Conservation (phyloP, 768 basidiomycete genomes). For the Suillus americanus region DNA sequence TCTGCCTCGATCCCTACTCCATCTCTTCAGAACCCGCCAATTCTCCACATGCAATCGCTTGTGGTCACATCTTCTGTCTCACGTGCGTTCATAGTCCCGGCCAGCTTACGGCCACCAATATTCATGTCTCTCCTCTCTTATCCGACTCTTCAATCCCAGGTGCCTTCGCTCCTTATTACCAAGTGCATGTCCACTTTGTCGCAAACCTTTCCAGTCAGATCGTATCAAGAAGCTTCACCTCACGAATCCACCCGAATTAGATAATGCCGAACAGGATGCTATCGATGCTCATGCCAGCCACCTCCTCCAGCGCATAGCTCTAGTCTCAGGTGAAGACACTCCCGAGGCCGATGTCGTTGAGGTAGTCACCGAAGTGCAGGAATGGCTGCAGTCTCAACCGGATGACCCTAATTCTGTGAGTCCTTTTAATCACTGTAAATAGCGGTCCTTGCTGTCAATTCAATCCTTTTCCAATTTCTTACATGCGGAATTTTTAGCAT, state of each 20-base stretch:
- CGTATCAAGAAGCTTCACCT: conserved; percentile 69
- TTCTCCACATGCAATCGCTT: conserved; percentile 70
- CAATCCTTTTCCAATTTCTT: conserved; percentile 14
- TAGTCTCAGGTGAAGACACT: conserved; percentile 33
- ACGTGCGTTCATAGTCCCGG: conserved; percentile 43
- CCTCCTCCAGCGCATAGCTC: conserved; percentile 35
- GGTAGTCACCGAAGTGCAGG: conserved; percentile 47
- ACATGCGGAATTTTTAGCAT: conserved; percentile 27
- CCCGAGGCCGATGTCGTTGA: conserved; percentile 35
- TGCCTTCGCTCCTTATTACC: conserved; percentile 55
- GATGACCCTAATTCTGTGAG: conserved; percentile 39
- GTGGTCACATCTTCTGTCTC: conserved; percentile 76
- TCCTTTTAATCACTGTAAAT: conserved; percentile 9
- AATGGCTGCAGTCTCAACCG: conserved; percentile 47
- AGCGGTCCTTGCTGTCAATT: not conserved
- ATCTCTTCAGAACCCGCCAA: conserved; percentile 47
- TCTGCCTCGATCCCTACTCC: conserved; percentile 65
- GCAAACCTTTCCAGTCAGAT: conserved; percentile 56
- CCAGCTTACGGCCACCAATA: conserved; percentile 4
- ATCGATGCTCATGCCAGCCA: conserved; percentile 42
- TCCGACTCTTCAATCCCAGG: conserved; percentile 31
- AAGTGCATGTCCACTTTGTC: conserved; percentile 63
- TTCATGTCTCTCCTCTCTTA: conserved; percentile 8
- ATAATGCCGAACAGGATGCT: conserved; percentile 36
- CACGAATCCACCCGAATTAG: conserved; percentile 41